phyloP scores from a whole-genome alignment of 2,329 filamentous ascomycete genomes.

The Trichoderma sp. region DNA sequence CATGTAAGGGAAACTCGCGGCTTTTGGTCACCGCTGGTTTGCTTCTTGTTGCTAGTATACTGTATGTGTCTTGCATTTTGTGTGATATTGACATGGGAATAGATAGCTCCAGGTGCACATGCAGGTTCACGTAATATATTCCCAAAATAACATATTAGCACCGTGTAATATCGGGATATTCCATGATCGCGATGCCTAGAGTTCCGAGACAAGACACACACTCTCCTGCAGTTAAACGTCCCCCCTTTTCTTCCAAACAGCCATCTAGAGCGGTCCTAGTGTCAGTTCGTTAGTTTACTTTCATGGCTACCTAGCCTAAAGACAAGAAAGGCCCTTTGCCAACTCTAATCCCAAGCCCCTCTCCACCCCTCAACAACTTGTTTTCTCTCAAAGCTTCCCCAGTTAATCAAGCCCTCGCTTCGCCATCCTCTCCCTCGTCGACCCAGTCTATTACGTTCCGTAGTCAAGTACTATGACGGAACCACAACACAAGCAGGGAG shows the following conservation, averaged over 20 bases:
- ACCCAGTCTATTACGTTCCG: conserved; percentile 1
- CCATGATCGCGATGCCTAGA: background rate
- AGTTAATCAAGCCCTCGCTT: conserved; percentile 7
- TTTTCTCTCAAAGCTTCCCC: background rate
- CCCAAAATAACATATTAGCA: background rate
- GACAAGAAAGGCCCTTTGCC: background rate
- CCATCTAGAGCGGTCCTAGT: background rate
- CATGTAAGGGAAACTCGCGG: background rate
- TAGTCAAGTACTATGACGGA: background rate
- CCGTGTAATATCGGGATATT: background rate
- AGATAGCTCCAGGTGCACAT: background rate
- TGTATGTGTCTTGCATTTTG: background rate
- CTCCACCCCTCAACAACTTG: background rate
- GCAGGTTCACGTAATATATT: background rate
- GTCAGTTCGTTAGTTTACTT: background rate
- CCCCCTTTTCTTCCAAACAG: background rate
- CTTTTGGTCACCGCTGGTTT: background rate
- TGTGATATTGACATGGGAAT: background rate
- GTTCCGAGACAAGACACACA: background rate
- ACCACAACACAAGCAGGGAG: background rate
- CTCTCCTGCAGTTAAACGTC: background rate
- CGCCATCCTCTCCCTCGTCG: background rate
- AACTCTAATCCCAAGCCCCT: background rate
- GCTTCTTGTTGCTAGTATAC: background rate
- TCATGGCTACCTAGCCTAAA: background rate